phyloP scores from a whole-genome alignment of 1,284 basidiomycete species.

The Ganoderma resinaceum region DNA sequence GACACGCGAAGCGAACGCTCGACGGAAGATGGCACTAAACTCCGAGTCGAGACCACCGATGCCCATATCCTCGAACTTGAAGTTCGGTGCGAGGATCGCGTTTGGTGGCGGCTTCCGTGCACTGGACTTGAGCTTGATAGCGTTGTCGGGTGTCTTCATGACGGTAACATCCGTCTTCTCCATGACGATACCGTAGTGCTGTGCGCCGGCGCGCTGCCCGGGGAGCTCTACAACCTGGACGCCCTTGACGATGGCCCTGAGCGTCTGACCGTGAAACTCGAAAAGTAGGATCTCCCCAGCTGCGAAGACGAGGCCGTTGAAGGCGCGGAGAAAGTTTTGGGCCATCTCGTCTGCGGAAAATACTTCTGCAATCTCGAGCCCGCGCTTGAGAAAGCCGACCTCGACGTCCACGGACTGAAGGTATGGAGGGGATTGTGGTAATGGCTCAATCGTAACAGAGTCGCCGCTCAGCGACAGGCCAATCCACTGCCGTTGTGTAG shows the following conservation, averaged over 20 bases:
- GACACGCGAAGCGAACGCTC: constrained; percentile 97
- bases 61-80: constrained; percentile 99
- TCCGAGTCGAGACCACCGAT: constrained; percentile 98
- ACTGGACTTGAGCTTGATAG: constrained; percentile 92
- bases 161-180: constrained; percentile 91
- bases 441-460: constrained; percentile 71
- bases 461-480: constrained; percentile 84
- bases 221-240: constrained; percentile 75
- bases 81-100: constrained; percentile 96
- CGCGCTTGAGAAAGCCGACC: constrained; percentile 74
- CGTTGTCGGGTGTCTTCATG: constrained; percentile 82
- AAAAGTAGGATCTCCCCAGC: constrained; percentile 82
- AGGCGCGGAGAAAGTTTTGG: constrained; percentile 73
- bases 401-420: constrained; percentile 83
- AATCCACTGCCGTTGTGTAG: constrained; percentile 86
- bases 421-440: constrained; percentile 72
- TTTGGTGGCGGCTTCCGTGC: constrained; percentile 92
- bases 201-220: constrained; percentile 57
- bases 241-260: constrained; percentile 78
- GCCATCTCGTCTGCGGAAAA: constrained; percentile 91
- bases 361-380: constrained; percentile 70
- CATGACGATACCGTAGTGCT: constrained; percentile 81
- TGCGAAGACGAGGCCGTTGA: constrained; percentile 73
- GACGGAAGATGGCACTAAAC: constrained; percentile 97
- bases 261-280: constrained; percentile 90